A percentile compares a stretch with the other conserved stretches of the same genome.
These are phyloP conservation scores for Albifimbria verrucaria DNA, from an alignment of 2,329 filamentous ascomycete species.

Conservation along the genomic window DNA sequence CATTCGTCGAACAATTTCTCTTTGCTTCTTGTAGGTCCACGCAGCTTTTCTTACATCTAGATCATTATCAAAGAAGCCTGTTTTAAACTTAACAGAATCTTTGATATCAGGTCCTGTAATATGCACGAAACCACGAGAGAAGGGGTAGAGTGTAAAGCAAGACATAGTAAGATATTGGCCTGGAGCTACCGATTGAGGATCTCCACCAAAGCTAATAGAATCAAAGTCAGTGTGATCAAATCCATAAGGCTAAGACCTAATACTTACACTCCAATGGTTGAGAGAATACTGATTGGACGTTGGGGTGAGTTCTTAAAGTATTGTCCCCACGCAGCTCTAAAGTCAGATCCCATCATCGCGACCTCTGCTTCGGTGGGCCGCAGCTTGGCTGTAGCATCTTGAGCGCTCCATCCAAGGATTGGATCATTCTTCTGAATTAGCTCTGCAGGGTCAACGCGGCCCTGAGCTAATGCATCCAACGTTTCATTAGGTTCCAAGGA, in stretches of 20 bases:
- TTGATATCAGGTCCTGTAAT: slow-evolving; percentile 39
- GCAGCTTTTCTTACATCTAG: slow-evolving; percentile 55
- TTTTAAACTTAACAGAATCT: slow-evolving; percentile 50
- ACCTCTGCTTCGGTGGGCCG: slow-evolving; percentile 50
- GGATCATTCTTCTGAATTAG: slow-evolving; percentile 31
- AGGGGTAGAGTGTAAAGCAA: slow-evolving; percentile 56
- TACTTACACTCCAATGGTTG: not conserved
- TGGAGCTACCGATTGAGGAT: slow-evolving; percentile 20
- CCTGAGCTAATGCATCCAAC: slow-evolving; percentile 46
- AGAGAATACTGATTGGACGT: slow-evolving; percentile 34
- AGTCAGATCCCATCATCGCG: slow-evolving; percentile 44
- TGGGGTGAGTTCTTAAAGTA: slow-evolving; percentile 41
- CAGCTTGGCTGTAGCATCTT: slow-evolving; percentile 51
- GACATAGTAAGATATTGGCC: slow-evolving; percentile 49
- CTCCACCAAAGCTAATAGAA: not conserved
- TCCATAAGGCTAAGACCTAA: too few relatives aligned
- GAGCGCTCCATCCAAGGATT: slow-evolving; percentile 51
- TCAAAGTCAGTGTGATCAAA: not conserved
- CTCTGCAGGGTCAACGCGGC: slow-evolving; percentile 39
- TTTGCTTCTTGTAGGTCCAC: slow-evolving; percentile 62
- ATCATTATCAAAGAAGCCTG: slow-evolving; percentile 43
- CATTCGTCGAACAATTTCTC: slow-evolving; percentile 57
- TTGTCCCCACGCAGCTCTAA: slow-evolving; percentile 48
- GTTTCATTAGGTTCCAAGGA: slow-evolving; percentile 21
- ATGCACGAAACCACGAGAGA: slow-evolving; percentile 59